Conservation (phyloP, 2,329 filamentous ascomycete genomes). For the Talaromyces sp. region DNA sequence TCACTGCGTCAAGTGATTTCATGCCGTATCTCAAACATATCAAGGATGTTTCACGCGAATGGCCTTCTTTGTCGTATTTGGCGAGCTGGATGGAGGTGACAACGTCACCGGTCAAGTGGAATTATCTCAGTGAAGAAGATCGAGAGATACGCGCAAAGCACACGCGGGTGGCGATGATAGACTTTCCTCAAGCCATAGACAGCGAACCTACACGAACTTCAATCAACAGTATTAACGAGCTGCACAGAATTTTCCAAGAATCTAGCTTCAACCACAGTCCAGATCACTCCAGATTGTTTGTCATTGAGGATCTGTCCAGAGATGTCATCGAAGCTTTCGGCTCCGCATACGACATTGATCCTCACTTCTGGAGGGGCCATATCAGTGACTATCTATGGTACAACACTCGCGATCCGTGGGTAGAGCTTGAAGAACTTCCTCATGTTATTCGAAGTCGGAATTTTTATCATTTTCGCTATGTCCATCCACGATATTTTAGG, state of each 20-base stretch:
- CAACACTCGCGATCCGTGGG: slow-evolving; percentile 9
- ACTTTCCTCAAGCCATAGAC: not conserved
- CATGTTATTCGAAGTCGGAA: slow-evolving; percentile 7
- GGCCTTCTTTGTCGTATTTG: slow-evolving; percentile 10
- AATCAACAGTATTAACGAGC: not conserved
- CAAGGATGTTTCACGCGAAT: not conserved
- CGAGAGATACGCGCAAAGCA: slow-evolving; percentile 4
- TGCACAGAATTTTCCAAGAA: not conserved
- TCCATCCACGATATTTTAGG: slow-evolving; percentile 3
- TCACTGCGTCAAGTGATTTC: not conserved
- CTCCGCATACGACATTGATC: slow-evolving; percentile 11
- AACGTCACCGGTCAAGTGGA: slow-evolving; percentile 13
- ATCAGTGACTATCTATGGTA: slow-evolving; percentile 14
- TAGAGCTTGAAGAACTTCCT: slow-evolving; percentile 8
- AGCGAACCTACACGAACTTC: not conserved
- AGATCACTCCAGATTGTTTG: slow-evolving; percentile 3
- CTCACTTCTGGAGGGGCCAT: slow-evolving; percentile 8
- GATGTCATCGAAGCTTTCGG: slow-evolving; percentile 12
- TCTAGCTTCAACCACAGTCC: not conserved
- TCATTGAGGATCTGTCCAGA: slow-evolving; percentile 1
- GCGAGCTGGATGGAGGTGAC: slow-evolving; percentile 15
- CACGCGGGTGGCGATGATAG: slow-evolving; percentile 2
- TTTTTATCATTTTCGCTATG: slow-evolving; percentile 8
- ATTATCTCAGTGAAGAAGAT: slow-evolving; percentile 6
- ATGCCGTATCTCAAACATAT: slow-evolving; percentile 4